A percentile compares a stretch with the other conserved stretches of the same genome.
These are phyloP conservation scores for Coniochaeta pulveracea DNA, from an alignment of 2,329 filamentous ascomycete genomes.

Conservation along the genomic window DNA sequence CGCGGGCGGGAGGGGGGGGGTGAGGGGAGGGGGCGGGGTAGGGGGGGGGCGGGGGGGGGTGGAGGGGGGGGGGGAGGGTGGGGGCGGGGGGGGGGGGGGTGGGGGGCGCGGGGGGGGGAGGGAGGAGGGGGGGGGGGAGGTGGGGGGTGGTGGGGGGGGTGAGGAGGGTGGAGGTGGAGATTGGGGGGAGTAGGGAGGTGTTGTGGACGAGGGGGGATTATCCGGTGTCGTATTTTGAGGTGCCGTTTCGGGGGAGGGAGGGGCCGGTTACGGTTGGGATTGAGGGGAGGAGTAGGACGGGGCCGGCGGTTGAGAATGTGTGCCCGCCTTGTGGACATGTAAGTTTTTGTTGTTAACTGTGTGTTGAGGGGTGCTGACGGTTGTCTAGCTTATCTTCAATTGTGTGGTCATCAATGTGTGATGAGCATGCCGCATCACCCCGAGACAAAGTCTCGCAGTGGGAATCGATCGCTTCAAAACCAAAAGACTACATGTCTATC, in stretches of 20 bases:
- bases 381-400: slow-evolving; percentile 1
- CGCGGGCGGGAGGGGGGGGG: too few relatives aligned
- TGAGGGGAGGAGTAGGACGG: slow-evolving; percentile 22
- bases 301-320: slow-evolving; percentile 22
- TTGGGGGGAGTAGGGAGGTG: too few relatives aligned
- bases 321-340: slow-evolving; percentile 16
- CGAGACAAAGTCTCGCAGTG: not conserved
- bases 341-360: slow-evolving; percentile 7
- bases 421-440: not conserved
- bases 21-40: too few relatives aligned
- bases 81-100: too few relatives aligned
- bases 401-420: slow-evolving; percentile 1
- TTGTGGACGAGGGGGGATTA: slow-evolving; percentile 15
- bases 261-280: slow-evolving; percentile 27
- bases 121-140: too few relatives aligned
- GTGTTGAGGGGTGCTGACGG: not conserved
- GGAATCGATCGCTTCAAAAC: not conserved
- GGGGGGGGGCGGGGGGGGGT: too few relatives aligned
- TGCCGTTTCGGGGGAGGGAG: slow-evolving; percentile 23
- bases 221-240: slow-evolving; percentile 23
- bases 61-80: too few relatives aligned
- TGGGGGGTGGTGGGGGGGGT: too few relatives aligned
- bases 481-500: not conserved
- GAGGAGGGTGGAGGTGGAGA: too few relatives aligned
- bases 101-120: too few relatives aligned